Evolutionary conservation across 176 grass and related monocot species (phyloP), one percentile per base, ranked within the genome.

Genomic region (Pontederia paniculata): DNA sequence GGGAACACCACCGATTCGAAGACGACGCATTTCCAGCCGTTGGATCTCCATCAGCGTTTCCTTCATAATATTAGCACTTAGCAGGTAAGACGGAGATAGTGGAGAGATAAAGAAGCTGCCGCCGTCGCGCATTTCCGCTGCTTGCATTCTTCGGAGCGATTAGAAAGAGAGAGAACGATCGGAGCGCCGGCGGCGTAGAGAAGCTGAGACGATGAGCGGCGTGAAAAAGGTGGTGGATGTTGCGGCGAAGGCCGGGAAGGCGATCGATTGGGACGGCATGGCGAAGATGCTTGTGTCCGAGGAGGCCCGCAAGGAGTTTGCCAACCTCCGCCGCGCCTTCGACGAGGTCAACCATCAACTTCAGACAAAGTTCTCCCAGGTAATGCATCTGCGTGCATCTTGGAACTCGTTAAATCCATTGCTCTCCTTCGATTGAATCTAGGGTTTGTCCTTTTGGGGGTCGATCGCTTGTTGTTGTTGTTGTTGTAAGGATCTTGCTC

Each of bases 331-430:
- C 62, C 77, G 84, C 51, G 23, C 89, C 67, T 88, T 94, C 60
- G 75, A 94, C 12, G 89, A 88, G 43, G 89, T 94, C 55, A 94
- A 94, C 60, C 74, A 94, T 48, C 74, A 88, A 60, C 89, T 94
- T 58, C 60, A 78, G 71, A 94, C 89, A 41, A 94, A 94, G 67
- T 94, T 94, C 76, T 83, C 79, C 17, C 70, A 84, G 84, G 89
- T 94, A 70, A 28, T 22, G 42, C 17, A 11, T 22, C 9, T 45
- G 13, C n/a, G 6, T 50, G 4, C 18, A 10, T 44, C 23, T 9
- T 31, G 13, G 19, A 15, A 47, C 12, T 45, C 4, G 21, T 51
- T n/a, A n/a, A n/a, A n/a, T n/a, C n/a, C n/a, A n/a, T n/a, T n/a
- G n/a, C n/a, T 25, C 52, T 15, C 13, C 2, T 17, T 2, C 60